These are phyloP conservation scores for Glomus cerebriforme DNA, from an alignment of 192 early-diverging fungal species.

Conservation along the genomic window DNA sequence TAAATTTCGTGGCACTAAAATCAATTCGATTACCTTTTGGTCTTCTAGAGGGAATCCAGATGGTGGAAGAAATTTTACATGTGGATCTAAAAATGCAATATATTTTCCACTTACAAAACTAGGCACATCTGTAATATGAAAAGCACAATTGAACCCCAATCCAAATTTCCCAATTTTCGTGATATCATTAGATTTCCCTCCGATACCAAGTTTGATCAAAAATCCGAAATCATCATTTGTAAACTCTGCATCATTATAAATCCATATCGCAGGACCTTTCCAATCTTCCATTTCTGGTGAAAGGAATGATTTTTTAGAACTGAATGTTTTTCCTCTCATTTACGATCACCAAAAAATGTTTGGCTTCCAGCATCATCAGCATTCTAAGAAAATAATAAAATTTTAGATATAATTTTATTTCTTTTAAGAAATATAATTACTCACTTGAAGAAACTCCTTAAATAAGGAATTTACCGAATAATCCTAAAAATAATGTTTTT, in stretches of 20 bases:
- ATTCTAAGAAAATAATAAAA: background rate
- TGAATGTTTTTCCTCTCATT: background rate
- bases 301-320: background rate
- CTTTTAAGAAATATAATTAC: background rate
- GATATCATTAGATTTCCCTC: conserved; percentile 26
- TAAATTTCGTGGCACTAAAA: conserved; percentile 2
- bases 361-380: background rate
- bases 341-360: background rate
- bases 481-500: background rate
- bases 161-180: no score
- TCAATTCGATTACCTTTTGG: background rate
- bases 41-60: background rate
- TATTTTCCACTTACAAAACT: conserved; percentile 32
- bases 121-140: conserved; percentile 28
- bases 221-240: conserved; percentile 23
- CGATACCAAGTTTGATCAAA: conserved; percentile 27
- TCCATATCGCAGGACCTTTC: conserved; percentile 26
- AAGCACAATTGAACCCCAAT: conserved; percentile 24
- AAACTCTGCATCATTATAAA: conserved; percentile 36
- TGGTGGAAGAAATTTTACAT: conserved; percentile 8
- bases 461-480: background rate
- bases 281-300: conserved; percentile 24
- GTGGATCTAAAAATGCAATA: conserved; percentile 33
- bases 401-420: no score
- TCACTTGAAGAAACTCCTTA: background rate